phyloP scores from a whole-genome alignment of 805 yeast species.

The Cyberlindnera petersonii region DNA sequence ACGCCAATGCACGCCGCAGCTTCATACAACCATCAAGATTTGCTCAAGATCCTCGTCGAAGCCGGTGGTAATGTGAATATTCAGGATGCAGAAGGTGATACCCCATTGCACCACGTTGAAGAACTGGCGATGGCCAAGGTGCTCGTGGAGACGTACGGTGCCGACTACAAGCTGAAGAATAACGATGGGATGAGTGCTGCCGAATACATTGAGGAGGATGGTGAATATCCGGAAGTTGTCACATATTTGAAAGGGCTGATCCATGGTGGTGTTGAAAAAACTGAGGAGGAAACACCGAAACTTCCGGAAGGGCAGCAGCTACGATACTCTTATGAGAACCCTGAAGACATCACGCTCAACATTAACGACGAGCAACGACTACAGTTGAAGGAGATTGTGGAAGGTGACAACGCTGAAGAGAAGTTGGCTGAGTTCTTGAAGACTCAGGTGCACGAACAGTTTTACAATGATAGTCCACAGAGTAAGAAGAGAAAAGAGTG shows the following conservation, averaged over 20 bases:
- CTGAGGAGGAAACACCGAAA: conserved; percentile 24
- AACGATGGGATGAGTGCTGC: conserved; percentile 72
- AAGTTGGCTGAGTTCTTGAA: conserved; percentile 65
- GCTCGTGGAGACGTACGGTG: conserved; percentile 64
- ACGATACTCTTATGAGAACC: conserved; percentile 53
- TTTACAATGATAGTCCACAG: conserved; percentile 29
- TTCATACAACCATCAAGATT: conserved; percentile 76
- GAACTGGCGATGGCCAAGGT: conserved; percentile 58
- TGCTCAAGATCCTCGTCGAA: conserved; percentile 53
- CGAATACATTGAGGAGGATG: conserved; percentile 76
- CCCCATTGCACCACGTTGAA: conserved; percentile 92
- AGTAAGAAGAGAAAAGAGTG: conserved; percentile 36
- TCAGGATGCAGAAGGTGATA: conserved; percentile 86
- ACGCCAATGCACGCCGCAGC: conserved; percentile 98
- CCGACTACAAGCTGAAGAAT: conserved; percentile 62
- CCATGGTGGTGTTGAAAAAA: conserved; percentile 25
- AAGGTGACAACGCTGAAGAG: conserved; percentile 79
- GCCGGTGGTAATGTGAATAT: conserved; percentile 78
- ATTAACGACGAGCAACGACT: conserved; percentile 54
- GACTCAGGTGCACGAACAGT: conserved; percentile 59
- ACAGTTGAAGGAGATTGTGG: conserved; percentile 64
- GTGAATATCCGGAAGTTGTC: conserved; percentile 75
- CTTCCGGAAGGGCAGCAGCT: conserved; percentile 39
- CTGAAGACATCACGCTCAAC: conserved; percentile 39
- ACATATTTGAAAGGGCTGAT: conserved; percentile 50